These are phyloP conservation scores for Pleomassaria siparia DNA, from an alignment of 2,329 filamentous ascomycete genomes.

Conservation along the genomic window DNA sequence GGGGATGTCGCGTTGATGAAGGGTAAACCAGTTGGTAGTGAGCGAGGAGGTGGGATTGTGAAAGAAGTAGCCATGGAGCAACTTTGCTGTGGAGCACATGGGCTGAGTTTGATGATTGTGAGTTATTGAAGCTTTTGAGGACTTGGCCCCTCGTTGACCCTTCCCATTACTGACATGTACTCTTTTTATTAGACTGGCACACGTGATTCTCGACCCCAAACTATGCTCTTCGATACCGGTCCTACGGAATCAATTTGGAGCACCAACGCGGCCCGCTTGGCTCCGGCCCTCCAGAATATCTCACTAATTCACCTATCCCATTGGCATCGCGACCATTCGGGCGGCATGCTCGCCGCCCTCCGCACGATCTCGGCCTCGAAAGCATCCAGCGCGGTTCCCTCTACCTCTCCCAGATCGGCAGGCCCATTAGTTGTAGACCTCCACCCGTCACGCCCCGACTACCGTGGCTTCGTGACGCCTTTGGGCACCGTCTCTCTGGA, in stretches of 20 bases:
- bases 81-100: conserved; percentile 58
- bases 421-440: conserved; percentile 49
- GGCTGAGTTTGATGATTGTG: conserved; percentile 56
- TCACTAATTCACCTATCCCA: conserved; percentile 55
- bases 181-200: conserved; percentile 50
- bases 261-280: conserved; percentile 50
- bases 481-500: conserved; percentile 52
- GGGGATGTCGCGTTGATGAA: conserved; percentile 45
- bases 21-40: conserved; percentile 30
- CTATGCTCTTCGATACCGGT: conserved; percentile 57
- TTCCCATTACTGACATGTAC: too few species aligned
- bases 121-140: too few species aligned
- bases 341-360: conserved; percentile 55
- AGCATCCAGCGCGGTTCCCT: too few species aligned
- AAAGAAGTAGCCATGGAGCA: conserved; percentile 53
- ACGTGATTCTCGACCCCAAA: conserved; percentile 47
- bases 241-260: conserved; percentile 56
- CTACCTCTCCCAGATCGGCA: conserved; percentile 12
- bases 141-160: too few species aligned
- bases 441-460: conserved; percentile 56
- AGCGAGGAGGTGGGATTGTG: conserved; percentile 33
- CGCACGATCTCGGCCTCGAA: conserved; percentile 45
- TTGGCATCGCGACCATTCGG: conserved; percentile 60
- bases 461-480: conserved; percentile 50
- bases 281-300: conserved; percentile 46